These are phyloP conservation scores for Phytophthora citrophthora DNA, from an alignment of 352 stramenopile species.

Conservation along the genomic window DNA sequence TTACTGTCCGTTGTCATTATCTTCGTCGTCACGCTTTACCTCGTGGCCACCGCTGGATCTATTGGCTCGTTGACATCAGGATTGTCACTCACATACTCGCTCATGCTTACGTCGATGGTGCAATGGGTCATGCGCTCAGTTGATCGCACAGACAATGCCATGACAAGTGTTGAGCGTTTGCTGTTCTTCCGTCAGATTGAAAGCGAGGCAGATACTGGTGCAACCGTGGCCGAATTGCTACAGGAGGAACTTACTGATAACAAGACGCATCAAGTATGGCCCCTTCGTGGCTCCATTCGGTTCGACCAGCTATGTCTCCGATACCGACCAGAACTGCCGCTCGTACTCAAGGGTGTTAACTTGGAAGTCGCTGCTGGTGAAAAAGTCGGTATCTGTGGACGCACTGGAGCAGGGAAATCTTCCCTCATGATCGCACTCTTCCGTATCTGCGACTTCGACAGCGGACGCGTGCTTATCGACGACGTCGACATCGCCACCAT, in stretches of 20 bases:
- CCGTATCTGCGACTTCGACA: constrained; percentile 52
- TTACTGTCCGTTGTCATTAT: constrained; percentile 85
- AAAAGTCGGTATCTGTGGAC: constrained; percentile 63
- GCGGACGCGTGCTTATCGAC: constrained; percentile 87
- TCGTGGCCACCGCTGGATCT: constrained; percentile 60
- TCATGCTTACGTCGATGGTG: constrained; percentile 58
- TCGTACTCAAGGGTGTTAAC: no score
- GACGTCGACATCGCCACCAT: constrained; percentile 71
- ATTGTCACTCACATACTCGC: constrained; percentile 48
- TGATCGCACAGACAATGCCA: constrained; percentile 43
- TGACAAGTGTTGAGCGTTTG: constrained; percentile 49
- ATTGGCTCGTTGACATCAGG: constrained; percentile 23
- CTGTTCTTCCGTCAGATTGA: constrained; percentile 40
- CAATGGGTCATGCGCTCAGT: constrained; percentile 33
- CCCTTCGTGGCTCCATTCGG: constrained; percentile 1
- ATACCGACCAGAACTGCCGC: constrained; percentile 27
- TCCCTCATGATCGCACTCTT: constrained; percentile 51
- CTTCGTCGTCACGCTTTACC: constrained; percentile 83
- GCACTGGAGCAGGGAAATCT: constrained; percentile 49
- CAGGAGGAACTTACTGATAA: no score
- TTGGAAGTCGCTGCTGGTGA: no score
- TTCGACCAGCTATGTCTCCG: constrained; percentile 37
- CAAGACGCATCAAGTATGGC: no score
- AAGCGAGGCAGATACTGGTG: constrained; percentile 13
- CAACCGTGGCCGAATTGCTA: constrained; percentile 27